Conservation (phyloP, 1,284 basidiomycete species). For the Puccinia triticina region DNA sequence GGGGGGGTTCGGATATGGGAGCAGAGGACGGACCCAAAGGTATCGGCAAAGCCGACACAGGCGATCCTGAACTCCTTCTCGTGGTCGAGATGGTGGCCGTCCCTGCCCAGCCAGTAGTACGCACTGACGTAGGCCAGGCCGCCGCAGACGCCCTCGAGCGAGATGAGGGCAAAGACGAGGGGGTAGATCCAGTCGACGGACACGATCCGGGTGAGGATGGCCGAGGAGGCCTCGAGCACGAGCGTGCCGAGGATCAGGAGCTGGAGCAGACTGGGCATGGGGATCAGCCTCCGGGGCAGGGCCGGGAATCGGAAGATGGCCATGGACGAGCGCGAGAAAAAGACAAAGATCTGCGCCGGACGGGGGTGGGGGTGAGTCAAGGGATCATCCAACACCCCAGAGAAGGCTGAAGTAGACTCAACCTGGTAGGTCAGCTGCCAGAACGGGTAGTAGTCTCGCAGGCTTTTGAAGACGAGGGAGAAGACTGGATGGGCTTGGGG, state of each 20-base stretch:
- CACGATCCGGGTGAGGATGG: conserved; percentile 68
- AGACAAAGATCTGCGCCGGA: conserved; percentile 94
- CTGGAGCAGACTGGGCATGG: conserved; percentile 74
- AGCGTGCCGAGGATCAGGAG: conserved; percentile 68
- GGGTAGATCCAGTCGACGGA: conserved; percentile 71
- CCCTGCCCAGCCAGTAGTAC: conserved; percentile 44
- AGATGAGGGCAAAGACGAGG: conserved; percentile 65
- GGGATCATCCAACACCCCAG: no score
- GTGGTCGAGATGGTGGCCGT: not conserved
- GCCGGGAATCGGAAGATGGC: conserved; percentile 79
- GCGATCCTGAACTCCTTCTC: conserved; percentile 47
- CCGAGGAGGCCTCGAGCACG: conserved; percentile 70
- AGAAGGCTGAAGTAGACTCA: not conserved
- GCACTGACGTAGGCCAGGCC: conserved; percentile 72
- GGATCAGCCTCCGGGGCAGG: conserved; percentile 72
- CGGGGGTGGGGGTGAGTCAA: no score
- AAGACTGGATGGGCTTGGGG: conserved; percentile 68
- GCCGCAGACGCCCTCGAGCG: conserved; percentile 82
- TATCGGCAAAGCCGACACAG: conserved; percentile 50
- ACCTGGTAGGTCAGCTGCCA: conserved; percentile 60
- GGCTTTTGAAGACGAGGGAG: conserved; percentile 75
- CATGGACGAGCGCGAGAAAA: conserved; percentile 89
- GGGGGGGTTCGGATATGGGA: not conserved
- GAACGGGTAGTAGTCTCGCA: conserved; percentile 90
- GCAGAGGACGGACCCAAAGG: conserved; percentile 42